Evolutionary conservation across 257 asterid genomes (phyloP).

Genomic region (Scutellaria barbata): DNA sequence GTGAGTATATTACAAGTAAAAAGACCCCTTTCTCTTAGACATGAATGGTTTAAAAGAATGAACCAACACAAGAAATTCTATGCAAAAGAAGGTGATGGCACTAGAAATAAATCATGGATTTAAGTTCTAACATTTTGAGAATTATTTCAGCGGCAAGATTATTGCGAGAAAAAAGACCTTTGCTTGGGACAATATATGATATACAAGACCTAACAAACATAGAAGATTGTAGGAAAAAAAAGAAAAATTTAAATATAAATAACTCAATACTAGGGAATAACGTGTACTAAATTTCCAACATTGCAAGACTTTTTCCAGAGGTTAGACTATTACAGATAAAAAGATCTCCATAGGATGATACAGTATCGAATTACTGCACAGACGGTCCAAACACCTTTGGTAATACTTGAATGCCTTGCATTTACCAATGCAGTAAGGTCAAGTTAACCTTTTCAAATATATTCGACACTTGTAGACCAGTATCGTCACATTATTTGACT

Average conservation of each 20-base stretch:
- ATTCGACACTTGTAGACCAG: too few species aligned
- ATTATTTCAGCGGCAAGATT: not conserved
- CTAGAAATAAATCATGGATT: not conserved
- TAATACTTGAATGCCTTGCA: too few species aligned
- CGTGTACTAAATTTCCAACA: too few species aligned
- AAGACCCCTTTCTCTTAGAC: not conserved
- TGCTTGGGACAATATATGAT: not conserved
- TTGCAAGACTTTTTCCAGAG: too few species aligned
- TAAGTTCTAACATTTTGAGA: not conserved
- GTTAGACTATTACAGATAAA: too few species aligned
- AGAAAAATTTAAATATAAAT: not conserved
- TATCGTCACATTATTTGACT: too few species aligned
- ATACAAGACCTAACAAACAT: not conserved
- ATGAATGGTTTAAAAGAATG: not conserved
- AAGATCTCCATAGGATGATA: too few species aligned
- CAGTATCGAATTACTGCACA: too few species aligned
- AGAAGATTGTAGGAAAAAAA: not conserved
- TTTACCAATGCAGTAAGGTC: too few species aligned
- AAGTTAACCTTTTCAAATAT: too few species aligned
- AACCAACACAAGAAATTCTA: not conserved
- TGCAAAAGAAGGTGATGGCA: not conserved
- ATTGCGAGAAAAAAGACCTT: not conserved
- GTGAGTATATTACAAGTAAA: not conserved
- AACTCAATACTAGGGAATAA: too few species aligned
- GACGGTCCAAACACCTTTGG: too few species aligned